phyloP scores from a whole-genome alignment of 2,329 filamentous ascomycete genomes.

The Colletotrichum sp. region DNA sequence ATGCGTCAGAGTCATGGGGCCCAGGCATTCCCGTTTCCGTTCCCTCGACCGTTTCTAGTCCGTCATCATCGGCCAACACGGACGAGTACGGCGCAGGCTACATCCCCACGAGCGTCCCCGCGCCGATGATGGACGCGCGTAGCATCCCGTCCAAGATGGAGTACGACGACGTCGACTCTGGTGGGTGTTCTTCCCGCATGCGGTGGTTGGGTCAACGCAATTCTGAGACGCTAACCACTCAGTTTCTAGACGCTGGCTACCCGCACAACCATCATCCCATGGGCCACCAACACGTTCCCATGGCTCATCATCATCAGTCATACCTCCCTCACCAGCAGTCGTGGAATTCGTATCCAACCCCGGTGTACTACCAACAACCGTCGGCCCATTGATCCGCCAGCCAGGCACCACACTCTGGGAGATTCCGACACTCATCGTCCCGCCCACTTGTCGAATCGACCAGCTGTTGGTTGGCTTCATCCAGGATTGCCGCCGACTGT shows the following conservation, averaged over 20 bases:
- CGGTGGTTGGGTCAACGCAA: conserved; percentile 21
- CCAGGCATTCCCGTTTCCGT: conserved; percentile 47
- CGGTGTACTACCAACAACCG: conserved; percentile 29
- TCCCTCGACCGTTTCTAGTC: conserved; percentile 56
- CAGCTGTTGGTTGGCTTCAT: conserved; percentile 38
- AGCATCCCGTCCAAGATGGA: conserved; percentile 42
- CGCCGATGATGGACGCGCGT: conserved; percentile 43
- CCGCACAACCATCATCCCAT: conserved; percentile 31
- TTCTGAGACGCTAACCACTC: conserved; percentile 31
- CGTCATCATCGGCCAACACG: conserved; percentile 51
- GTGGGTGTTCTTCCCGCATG: conserved; percentile 12
- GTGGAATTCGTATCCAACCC: conserved; percentile 23
- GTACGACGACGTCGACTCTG: conserved; percentile 37
- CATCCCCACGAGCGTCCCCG: conserved; percentile 54
- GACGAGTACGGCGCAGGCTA: conserved; percentile 53
- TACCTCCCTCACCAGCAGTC: conserved; percentile 23
- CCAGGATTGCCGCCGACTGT: conserved; percentile 37
- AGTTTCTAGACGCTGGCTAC: conserved; percentile 34
- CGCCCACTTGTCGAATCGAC: conserved; percentile 36
- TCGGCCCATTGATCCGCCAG: conserved; percentile 34
- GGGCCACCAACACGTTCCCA: conserved; percentile 19
- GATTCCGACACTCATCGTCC: conserved; percentile 33
- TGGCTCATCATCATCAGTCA: conserved; percentile 8
- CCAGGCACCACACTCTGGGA: conserved; percentile 32
- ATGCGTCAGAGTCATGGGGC: conserved; percentile 52